Evolutionary conservation across 2,329 filamentous ascomycete species (phyloP), one percentile per base, ranked within the genome.

Genomic region (Venturiaceae sp.): DNA sequence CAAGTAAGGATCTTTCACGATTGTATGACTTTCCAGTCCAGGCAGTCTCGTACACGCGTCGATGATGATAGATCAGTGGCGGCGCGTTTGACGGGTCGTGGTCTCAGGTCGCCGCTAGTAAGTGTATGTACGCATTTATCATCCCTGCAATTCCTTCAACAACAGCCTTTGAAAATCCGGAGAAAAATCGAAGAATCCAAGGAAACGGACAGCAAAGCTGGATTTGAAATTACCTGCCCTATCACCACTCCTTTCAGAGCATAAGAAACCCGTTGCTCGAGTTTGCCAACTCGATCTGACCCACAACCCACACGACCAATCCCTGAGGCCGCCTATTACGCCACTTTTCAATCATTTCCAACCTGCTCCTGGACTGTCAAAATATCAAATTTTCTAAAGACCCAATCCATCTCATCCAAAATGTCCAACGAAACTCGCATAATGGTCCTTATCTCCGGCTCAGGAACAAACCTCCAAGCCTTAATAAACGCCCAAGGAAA

Each of bases 401-500:
- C n/a, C n/a, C n/a, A n/a, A n/a, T n/a, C n/a, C n/a, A n/a, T 26
- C 11, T 5, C 14, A 33, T 5, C 16, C 5, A 53, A 34, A 34
- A 53, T 53, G 50, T 36, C 30, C 8, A 4, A 33, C 21, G 14
- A 33, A 5, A 34, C 58, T 32, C 7, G 16, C 3, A 39, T 61
- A 30, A 61, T 60, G 5, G 30, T 61, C 44, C 60, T 61, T 16
- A 61, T 61, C 23, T 61, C 60, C 28, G 60, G 88, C 71, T 85
- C 81, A 63, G 89, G 89, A 65, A 84, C 85, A 39, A 92, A 92
- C 69, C 83, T 92, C 21, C 87, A 92, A 76, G 88, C 88, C 59
- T 79, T 95, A 56, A 85, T 87, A 66, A 82, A 86, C 69, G 80
- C 81, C 60, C 75, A 75, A 71, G 26, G 47, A 57, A 66, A 63